These are phyloP conservation scores for Fragaria vesca DNA, from an alignment of 306 rosid species.

Conservation along the genomic window DNA sequence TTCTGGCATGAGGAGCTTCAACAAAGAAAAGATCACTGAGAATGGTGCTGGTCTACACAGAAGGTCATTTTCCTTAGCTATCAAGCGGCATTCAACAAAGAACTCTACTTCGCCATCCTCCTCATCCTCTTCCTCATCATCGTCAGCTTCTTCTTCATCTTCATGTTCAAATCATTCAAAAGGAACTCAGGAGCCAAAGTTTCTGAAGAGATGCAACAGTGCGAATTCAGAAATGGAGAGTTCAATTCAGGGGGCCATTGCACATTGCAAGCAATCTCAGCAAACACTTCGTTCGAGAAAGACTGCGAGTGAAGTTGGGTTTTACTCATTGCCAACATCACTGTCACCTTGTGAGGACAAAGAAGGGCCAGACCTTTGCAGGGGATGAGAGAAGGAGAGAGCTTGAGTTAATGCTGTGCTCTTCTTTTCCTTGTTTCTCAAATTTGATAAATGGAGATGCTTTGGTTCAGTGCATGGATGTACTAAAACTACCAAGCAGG, in stretches of 20 bases:
- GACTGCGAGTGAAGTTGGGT: conserved; percentile 49
- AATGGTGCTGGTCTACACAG: conserved; percentile 52
- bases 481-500: conserved; percentile 28
- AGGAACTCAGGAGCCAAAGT: conserved; percentile 42
- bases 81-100: conserved; percentile 60
- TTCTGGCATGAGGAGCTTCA: conserved; percentile 32
- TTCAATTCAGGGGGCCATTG: conserved; percentile 96
- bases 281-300: conserved; percentile 46
- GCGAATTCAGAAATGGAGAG: conserved; percentile 73
- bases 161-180: conserved; percentile 48
- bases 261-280: conserved; percentile 92
- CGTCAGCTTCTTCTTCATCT: conserved; percentile 45
- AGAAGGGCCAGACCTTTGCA: conserved; percentile 51
- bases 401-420: conserved; percentile 9
- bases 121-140: conserved; percentile 26
- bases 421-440: conserved; percentile 21
- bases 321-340: conserved; percentile 51
- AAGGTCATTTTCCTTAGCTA: conserved; percentile 75
- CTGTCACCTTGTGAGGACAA: conserved; percentile 51
- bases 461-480: conserved; percentile 27
- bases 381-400: conserved; percentile 35
- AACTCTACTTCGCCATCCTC: conserved; percentile 26
- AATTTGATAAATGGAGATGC: conserved; percentile 24
- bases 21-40: conserved; percentile 41
- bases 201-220: conserved; percentile 78